Percentiles rank a stretch among this genome's conserved stretches.
These are phyloP conservation scores for Salix caprea DNA, from an alignment of 345 rosid genomes.

Conservation along the genomic window DNA sequence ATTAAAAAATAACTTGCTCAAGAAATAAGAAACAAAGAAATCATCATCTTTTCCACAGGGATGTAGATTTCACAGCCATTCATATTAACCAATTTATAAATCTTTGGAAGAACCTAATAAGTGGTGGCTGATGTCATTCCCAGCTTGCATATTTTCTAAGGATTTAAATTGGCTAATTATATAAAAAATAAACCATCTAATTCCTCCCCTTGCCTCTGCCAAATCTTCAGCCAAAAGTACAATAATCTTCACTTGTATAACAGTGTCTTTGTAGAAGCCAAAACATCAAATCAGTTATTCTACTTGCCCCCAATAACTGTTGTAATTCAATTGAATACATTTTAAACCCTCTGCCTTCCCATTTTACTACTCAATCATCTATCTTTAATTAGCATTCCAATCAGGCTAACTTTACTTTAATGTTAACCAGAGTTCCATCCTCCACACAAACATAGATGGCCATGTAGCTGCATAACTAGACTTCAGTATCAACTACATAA, in stretches of 20 bases:
- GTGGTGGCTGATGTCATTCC: neutral
- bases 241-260: neutral
- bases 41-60: neutral
- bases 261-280: neutral
- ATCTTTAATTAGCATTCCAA: neutral
- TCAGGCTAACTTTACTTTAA: neutral
- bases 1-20: neutral
- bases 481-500: neutral
- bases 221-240: neutral
- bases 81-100: neutral
- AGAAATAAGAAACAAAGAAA: neutral
- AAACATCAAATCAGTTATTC: neutral
- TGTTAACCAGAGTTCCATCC: conserved; percentile 1
- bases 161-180: neutral
- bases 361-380: neutral
- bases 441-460: neutral
- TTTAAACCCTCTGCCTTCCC: neutral
- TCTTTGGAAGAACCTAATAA: neutral
- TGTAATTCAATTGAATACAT: neutral
- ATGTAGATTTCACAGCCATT: neutral
- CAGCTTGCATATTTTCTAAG: neutral
- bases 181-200: neutral
- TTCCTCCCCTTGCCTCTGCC: neutral
- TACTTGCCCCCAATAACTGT: neutral
- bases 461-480: neutral